A percentile compares a stretch with the other conserved stretches of the same genome.
phyloP scores from a whole-genome alignment of 257 asterid species.

The Cinchona pubescens region DNA sequence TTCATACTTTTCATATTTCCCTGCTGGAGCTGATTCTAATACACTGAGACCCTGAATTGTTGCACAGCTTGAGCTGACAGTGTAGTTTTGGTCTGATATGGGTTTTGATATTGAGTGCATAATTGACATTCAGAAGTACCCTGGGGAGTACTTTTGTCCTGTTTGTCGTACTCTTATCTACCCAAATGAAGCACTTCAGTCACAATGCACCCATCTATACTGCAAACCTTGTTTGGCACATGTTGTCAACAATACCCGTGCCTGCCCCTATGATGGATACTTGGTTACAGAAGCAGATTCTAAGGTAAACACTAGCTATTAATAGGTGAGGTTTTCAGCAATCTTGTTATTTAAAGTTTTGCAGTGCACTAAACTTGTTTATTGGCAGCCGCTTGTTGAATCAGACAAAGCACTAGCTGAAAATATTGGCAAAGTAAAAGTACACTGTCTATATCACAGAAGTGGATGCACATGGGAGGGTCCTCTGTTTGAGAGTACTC shows the following conservation, averaged over 20 bases:
- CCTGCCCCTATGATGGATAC: conserved; percentile 96
- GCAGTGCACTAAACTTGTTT: conserved; percentile 18
- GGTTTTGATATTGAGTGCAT: conserved; percentile 93
- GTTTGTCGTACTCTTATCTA: conserved; percentile 91
- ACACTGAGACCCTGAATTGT: conserved; percentile 8
- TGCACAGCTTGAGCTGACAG: conserved; percentile 19
- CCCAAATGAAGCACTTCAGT: conserved; percentile 83
- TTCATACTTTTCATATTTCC: neutral
- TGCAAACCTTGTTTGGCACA: conserved; percentile 88
- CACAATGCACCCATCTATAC: conserved; percentile 88
- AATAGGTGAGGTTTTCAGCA: neutral
- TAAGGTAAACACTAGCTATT: conserved; percentile 46
- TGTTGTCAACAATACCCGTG: conserved; percentile 65
- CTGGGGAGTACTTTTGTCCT: conserved; percentile 93
- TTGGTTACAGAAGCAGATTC: conserved; percentile 82
- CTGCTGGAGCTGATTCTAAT: conserved; percentile 7
- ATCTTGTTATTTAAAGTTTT: conserved; percentile 21
- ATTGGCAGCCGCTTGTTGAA: conserved; percentile 66
- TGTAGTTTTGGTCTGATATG: conserved; percentile 33
- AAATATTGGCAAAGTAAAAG: conserved; percentile 74
- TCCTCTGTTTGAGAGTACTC: conserved; percentile 54
- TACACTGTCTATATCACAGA: conserved; percentile 72
- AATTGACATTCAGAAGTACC: conserved; percentile 70
- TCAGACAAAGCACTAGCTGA: conserved; percentile 72
- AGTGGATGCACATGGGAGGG: conserved; percentile 99